Conservation (phyloP, 768 basidiomycete species). For the Floccularia luteovirens region DNA sequence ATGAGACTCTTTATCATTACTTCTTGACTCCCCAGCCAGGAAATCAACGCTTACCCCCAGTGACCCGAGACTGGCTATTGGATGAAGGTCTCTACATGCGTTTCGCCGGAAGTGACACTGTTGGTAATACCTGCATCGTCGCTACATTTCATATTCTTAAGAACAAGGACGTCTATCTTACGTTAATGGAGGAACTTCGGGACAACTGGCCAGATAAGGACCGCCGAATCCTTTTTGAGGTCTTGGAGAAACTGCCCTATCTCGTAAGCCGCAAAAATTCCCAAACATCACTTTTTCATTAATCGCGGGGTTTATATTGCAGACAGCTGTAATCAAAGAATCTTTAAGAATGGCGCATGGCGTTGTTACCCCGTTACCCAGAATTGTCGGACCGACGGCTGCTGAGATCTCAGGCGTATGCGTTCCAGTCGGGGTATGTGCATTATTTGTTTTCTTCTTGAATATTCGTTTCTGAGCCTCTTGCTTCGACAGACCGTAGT, state of each 20-base stretch:
- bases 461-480: not conserved
- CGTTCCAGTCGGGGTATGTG: conserved; percentile 31
- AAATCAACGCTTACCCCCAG: conserved; percentile 20
- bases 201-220: conserved; percentile 34
- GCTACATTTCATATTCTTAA: conserved; percentile 26
- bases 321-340: conserved; percentile 43
- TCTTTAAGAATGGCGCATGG: conserved; percentile 33
- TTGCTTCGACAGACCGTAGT: conserved; percentile 25
- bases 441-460: conserved; percentile 7
- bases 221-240: conserved; percentile 19
- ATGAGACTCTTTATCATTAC: conserved; percentile 30
- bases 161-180: conserved; percentile 17
- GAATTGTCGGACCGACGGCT: conserved; percentile 26
- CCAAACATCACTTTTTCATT: not conserved
- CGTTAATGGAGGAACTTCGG: conserved; percentile 21
- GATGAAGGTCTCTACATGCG: conserved; percentile 27
- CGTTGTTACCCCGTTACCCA: conserved; percentile 26
- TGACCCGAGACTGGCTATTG: conserved; percentile 24
- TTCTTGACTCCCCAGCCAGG: conserved; percentile 23
- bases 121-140: conserved; percentile 28
- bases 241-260: conserved; percentile 36
- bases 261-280: conserved; percentile 22
- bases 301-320: not conserved
- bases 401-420: conserved; percentile 22
- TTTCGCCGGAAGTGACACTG: conserved; percentile 38